Base-by-base conservation (phyloP, 495 filamentous ascomycete genomes). In the Penicillium bovifimosum region DNA sequence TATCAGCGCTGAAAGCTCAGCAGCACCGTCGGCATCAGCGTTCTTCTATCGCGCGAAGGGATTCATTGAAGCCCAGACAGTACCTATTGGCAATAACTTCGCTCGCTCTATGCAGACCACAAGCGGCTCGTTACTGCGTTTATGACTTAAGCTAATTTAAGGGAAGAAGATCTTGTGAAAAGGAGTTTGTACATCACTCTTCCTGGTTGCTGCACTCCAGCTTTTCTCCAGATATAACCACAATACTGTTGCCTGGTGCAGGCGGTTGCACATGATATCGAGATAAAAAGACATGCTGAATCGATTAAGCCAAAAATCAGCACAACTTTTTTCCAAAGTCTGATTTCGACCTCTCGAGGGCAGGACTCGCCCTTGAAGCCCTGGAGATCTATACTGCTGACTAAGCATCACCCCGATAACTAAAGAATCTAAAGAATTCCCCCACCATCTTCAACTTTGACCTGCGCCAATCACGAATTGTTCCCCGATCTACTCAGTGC, bases 351-450 rank as follows among this genome's bases (percentile, higher is more conserved):
- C 1, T 43, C 3, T 43, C 41, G 28, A 34, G 14, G n/a, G 17
- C 16, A 32, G 20, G 17, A 16, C 38, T 40, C 8, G 18, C 24
- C 29, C 2, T 45, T 27, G 6, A n/a, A n/a, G n/a, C n/a, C 10
- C 40, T 28, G 41, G 16, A 14, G 40, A 54, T 34, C 8, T 41
- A 48, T 47, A 26, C 10, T 18, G 44, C 31, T 58, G 55, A 58
- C 55, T 58, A 44, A 58, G 44, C 44, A 2, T 28, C 43, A 42
- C 29, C 47, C 11, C 40, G 6, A 31, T 24, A 9, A 24, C 38
- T 48, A 48, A n/a, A n/a, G n/a, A n/a, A n/a, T n/a, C n/a, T n/a
- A n/a, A n/a, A 48, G 38, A 34, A 48, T 28, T 39, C 33, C 46
- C 34, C 46, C 45, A 13, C 40, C 33, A 47, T 53, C n/a, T 55